phyloP scores from a whole-genome alignment of 306 rosid species.

The Quercus robur region DNA sequence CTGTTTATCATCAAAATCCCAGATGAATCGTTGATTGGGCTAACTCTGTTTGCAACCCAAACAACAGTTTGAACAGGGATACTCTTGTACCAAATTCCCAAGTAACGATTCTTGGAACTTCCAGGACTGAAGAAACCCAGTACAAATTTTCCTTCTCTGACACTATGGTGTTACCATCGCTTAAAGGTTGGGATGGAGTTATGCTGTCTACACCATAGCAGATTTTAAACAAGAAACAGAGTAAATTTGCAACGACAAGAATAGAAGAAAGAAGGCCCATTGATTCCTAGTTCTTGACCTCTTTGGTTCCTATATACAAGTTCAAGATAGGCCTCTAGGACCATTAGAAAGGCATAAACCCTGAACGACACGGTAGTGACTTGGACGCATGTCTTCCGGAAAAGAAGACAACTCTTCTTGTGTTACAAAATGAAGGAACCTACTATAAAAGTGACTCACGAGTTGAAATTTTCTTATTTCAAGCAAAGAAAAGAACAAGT shows the following conservation, averaged over 20 bases:
- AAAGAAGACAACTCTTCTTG: too few relatives aligned
- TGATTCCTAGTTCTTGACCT: neutral
- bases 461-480: too few relatives aligned
- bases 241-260: neutral
- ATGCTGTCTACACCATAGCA: conserved; percentile 24
- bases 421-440: too few relatives aligned
- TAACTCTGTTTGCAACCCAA: conserved; percentile 39
- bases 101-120: conserved; percentile 21
- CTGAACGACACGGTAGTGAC: too few relatives aligned
- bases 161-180: conserved; percentile 14
- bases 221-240: neutral
- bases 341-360: too few relatives aligned
- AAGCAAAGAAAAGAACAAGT: too few relatives aligned
- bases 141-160: conserved; percentile 21
- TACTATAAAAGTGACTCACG: too few relatives aligned
- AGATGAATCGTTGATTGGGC: conserved; percentile 26
- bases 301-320: neutral
- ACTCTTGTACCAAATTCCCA: conserved; percentile 44
- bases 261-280: conserved; percentile 8
- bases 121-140: conserved; percentile 45
- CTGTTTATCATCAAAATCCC: conserved; percentile 27
- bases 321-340: neutral
- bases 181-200: conserved; percentile 17
- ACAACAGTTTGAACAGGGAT: conserved; percentile 18
- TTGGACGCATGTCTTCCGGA: too few relatives aligned